Base-by-base conservation (phyloP, 2,329 filamentous ascomycete species). In the Microsporum canis region DNA sequence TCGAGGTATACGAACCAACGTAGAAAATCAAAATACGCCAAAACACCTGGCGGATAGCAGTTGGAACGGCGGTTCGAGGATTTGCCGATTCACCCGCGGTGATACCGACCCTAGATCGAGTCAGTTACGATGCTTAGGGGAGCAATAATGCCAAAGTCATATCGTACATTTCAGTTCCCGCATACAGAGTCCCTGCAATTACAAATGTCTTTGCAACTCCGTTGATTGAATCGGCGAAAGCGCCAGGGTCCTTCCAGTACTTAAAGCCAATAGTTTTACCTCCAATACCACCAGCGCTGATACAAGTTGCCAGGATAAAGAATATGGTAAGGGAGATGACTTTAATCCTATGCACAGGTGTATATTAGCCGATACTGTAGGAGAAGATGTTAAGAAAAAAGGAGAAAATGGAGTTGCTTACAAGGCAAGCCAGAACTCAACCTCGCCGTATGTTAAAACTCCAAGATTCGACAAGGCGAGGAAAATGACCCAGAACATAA, bases 1-100 rank as follows among this genome's bases (percentile, higher is more conserved):
- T 34, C 8, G 29, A 23, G 31, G 29, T 34, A 23, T 29, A 60
- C 65, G 58, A 62, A 70, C 71, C 71, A 79, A 89, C 85, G 57
- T 87, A 84, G 62, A 86, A 82, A 41, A 87, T 74, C 7, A 76
- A 61, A 47, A 75, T 76, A 38, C 74, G 73, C 72, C 71, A 75
- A 45, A 76, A 73, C 2, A 75, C 72, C 61, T 76, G 73, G 29
- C 67, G 65, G 51, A 75, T 74, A n/a, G 75, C 77, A 12, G 71
- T 68, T 0, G 78, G 78, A 1, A 80, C 77, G 3, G 76, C 77
- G 36, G 71, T 72, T 27, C 71, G 67, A 0, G 78, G 78, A 63
- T 80, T 80, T 6, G 68, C 61, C 0, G 71, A 71, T 58, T 73
- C 71, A 56, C 72, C 71, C 1, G 72, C 70, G 0, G 71, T 73